These are phyloP conservation scores for Leucogyrophana mollusca DNA, from an alignment of 768 basidiomycete genomes.

Conservation along the genomic window DNA sequence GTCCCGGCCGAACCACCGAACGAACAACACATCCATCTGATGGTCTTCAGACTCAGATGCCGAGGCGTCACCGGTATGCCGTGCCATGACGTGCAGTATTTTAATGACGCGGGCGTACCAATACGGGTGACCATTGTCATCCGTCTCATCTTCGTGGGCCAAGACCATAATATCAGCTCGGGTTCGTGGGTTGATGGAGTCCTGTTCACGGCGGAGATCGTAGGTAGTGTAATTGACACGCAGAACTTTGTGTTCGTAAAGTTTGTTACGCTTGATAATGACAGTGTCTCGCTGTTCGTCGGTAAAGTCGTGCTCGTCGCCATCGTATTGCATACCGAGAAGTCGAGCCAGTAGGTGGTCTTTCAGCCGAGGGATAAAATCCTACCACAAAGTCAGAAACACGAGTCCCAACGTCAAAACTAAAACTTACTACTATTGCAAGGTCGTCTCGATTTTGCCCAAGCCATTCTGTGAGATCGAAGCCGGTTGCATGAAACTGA, in stretches of 20 bases:
- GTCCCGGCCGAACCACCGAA: conserved; percentile 37
- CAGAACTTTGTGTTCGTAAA: conserved; percentile 32
- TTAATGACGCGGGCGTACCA: conserved; percentile 37
- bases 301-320: conserved; percentile 17
- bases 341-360: conserved; percentile 8
- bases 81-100: conserved; percentile 21
- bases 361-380: conserved; percentile 23
- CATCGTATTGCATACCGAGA: conserved; percentile 5
- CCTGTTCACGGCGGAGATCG: conserved; percentile 20
- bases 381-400: conserved; percentile 13
- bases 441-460: conserved; percentile 19
- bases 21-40: conserved; percentile 41
- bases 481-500: conserved; percentile 2
- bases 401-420: background rate
- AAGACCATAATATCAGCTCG: conserved; percentile 37
- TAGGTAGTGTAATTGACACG: conserved; percentile 32
- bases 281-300: conserved; percentile 19
- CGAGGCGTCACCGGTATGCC: background rate
- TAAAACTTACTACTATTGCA: conserved; percentile 13
- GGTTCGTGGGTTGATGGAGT: conserved; percentile 26
- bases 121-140: conserved; percentile 27
- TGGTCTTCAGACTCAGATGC: conserved; percentile 2
- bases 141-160: conserved; percentile 13
- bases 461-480: conserved; percentile 10
- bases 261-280: conserved; percentile 22